Evolutionary conservation across 176 grass and related monocot species (phyloP), one percentile per base, ranked within the genome.

Genomic region (Eragrostis curvula): DNA sequence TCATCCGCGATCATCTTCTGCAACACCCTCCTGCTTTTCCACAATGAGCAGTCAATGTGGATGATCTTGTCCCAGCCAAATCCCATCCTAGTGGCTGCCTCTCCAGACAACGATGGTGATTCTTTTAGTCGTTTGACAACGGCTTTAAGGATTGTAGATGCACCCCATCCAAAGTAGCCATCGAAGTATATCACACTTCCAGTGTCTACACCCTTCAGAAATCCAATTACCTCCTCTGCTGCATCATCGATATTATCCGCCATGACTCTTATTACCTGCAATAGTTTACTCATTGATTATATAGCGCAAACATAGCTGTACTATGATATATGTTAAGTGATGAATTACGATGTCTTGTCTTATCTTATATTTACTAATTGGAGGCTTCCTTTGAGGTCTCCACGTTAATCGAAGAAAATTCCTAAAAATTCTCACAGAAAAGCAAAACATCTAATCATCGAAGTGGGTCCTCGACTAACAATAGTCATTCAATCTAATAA

Each of bases 11-110:
- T 67, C 12, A 0, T 6, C 23, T 39, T 75, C 17, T 66, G 81
- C 10, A 75, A 0, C 9, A 36, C 47, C 5, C 81, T 83, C 29
- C 36, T 32, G 47, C 48, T 83, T 8, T 44, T 40, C 81, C 81
- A 83, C 12, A 15, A 51, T 0, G 83, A 71, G 43, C 43, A 62
- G 3, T 85, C 74, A 2, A 85, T 13, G 5, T 85, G 66, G 44
- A 85, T 71, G 15, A 85, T 70, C 29, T 15, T 85, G 0, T 63
- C 52, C 18, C 2, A 21, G 52, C 20, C 2, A 36, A 4, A 36
- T 36, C 32, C 4, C 2, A 36, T 36, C 2, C 32, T 36, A 36
- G 32, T 36, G 32, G 32, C 4, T 36, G 32, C 4, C 4, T 4
- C 32, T 36, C 32, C 32, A 21, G 5, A 7, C 9, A 6, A 56